phyloP scores from a whole-genome alignment of 345 rosid species.

The Moringa oleifera region DNA sequence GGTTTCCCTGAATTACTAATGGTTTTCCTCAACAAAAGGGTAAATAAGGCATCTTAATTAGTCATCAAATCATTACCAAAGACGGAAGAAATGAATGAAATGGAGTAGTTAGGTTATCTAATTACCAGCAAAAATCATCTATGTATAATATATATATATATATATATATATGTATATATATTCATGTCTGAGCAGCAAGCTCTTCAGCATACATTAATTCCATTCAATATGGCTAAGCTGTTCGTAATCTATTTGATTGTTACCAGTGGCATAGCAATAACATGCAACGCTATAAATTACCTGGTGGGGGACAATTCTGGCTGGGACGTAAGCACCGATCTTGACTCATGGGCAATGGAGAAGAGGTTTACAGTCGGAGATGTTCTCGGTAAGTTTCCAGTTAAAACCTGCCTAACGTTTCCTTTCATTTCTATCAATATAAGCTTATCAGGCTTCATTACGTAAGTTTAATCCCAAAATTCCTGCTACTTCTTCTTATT shows the following conservation, averaged over 20 bases:
- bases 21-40: too few relatives aligned
- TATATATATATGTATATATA: constrained; percentile 4
- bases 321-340: constrained; percentile 85
- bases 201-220: background rate
- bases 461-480: background rate
- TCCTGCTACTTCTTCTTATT: background rate
- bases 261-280: constrained; percentile 19
- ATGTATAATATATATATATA: constrained; percentile 5
- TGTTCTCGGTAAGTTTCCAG: constrained; percentile 40
- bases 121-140: constrained; percentile 22
- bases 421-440: background rate
- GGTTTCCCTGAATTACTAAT: too few relatives aligned
- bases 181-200: constrained; percentile 4
- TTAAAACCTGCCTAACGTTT: background rate
- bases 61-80: too few relatives aligned
- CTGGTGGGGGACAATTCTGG: constrained; percentile 78
- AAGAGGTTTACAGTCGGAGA: constrained; percentile 79
- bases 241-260: constrained; percentile 26
- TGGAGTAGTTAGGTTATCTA: constrained; percentile 38
- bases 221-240: constrained; percentile 28
- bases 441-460: too few relatives aligned
- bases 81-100: too few relatives aligned
- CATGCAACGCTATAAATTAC: constrained; percentile 54
- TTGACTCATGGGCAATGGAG: constrained; percentile 62
- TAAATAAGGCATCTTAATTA: too few relatives aligned